phyloP scores from a whole-genome alignment of 345 rosid genomes.

The Clarkia xantiana region DNA sequence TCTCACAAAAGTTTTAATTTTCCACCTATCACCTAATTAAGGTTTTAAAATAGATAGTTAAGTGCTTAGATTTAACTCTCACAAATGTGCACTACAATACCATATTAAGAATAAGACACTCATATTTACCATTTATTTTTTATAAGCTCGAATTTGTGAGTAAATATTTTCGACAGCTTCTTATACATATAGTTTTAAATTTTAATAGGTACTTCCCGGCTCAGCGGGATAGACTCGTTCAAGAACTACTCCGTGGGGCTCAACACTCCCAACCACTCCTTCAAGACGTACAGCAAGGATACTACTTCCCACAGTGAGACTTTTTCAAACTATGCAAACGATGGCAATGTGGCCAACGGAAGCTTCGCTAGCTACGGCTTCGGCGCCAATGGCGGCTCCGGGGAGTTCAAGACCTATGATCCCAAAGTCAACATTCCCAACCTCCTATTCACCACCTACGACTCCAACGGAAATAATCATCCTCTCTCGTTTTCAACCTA shows the following conservation, averaged over 20 bases:
- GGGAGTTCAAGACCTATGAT: constrained; percentile 35
- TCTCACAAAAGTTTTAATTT: too few species aligned
- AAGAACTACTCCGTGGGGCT: constrained; percentile 38
- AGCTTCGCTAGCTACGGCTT: constrained; percentile 50
- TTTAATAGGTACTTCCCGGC: constrained; percentile 7
- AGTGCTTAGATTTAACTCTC: too few species aligned
- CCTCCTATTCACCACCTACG: constrained; percentile 31
- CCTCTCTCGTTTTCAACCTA: constrained; percentile 34
- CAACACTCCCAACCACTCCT: constrained; percentile 21
- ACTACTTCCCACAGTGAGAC: constrained; percentile 21
- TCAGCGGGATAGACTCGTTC: constrained; percentile 37
- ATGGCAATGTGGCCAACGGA: constrained; percentile 33
- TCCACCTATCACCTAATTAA: too few species aligned
- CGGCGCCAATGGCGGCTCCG: constrained; percentile 36
- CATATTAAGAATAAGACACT: too few species aligned
- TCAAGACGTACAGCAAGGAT: constrained; percentile 34
- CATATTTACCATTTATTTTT: too few species aligned
- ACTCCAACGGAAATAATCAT: constrained; percentile 23
- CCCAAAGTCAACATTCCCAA: constrained; percentile 37
- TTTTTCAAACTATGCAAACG: constrained; percentile 31
- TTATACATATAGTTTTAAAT: too few species aligned
- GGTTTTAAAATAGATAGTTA: too few species aligned
- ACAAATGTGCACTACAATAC: too few species aligned
- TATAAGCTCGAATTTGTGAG: too few species aligned
- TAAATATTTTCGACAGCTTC: too few species aligned